These are phyloP conservation scores for Lobosporangium transversale DNA, from an alignment of 192 early-diverging fungal genomes.

Conservation along the genomic window DNA sequence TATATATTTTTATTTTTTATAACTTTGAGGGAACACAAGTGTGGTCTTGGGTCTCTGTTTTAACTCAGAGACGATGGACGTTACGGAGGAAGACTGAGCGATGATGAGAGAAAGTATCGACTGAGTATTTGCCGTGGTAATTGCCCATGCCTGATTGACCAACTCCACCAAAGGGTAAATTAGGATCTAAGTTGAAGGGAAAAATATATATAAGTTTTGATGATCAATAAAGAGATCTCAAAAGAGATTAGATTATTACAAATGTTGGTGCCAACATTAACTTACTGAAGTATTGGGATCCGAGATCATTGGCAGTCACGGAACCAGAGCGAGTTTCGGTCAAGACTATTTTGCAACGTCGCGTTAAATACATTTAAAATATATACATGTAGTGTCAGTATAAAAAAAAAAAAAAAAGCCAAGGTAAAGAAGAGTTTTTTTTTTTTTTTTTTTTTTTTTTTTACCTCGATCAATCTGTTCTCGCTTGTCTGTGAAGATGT, in stretches of 20 bases:
- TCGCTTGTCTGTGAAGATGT: constrained; percentile 69
- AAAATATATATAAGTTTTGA: not conserved
- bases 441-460: too few relatives aligned
- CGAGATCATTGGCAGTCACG: constrained; percentile 81
- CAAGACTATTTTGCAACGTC: too few relatives aligned
- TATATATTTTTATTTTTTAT: too few relatives aligned
- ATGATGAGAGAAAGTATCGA: constrained; percentile 84
- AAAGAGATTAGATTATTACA: not conserved
- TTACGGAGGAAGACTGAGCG: constrained; percentile 67
- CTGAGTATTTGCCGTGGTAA: constrained; percentile 85
- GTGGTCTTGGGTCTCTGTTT: too few relatives aligned
- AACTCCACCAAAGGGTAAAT: constrained; percentile 89
- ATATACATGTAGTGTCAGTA: not conserved
- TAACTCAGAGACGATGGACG: too few relatives aligned
- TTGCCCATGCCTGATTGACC: constrained; percentile 87
- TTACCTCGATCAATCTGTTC: constrained; percentile 61
- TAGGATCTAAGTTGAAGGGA: constrained; percentile 32
- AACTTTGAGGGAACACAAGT: too few relatives aligned
- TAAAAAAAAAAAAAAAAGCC: not conserved
- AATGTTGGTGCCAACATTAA: not conserved
- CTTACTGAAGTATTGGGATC: constrained; percentile 72
- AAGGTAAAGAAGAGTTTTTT: too few relatives aligned
- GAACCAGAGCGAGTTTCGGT: constrained; percentile 78
- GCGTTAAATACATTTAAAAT: not conserved
- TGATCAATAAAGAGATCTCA: not conserved